Evolutionary conservation across 768 basidiomycete genomes (phyloP).

Genomic region (Phallus indusiatus): DNA sequence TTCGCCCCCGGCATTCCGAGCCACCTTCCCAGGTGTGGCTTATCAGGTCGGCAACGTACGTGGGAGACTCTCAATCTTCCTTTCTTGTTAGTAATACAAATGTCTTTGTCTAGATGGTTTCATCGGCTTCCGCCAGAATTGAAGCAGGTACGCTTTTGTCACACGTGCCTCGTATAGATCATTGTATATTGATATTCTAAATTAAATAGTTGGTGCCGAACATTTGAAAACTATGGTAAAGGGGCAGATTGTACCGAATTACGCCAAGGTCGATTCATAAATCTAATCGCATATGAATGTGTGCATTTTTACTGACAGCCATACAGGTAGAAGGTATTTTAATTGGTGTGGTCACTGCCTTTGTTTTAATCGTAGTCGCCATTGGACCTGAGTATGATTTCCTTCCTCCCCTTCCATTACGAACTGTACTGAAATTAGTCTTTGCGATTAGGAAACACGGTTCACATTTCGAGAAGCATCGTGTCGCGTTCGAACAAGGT

Average conservation of each 20-base stretch:
- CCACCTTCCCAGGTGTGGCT: constrained; percentile 77
- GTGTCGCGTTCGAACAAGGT: constrained; percentile 71
- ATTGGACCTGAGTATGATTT: constrained; percentile 66
- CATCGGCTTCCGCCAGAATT: constrained; percentile 69
- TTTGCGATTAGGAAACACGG: constrained; percentile 50
- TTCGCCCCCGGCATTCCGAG: constrained; percentile 82
- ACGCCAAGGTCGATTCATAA: constrained; percentile 41
- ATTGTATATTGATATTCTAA: constrained; percentile 15
- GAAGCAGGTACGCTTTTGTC: constrained; percentile 43
- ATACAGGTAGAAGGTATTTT: constrained; percentile 63
- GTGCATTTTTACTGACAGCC: neutral
- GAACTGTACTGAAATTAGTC: neutral
- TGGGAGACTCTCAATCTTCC: neutral
- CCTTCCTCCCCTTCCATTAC: neutral
- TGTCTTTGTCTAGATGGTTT: constrained; percentile 40
- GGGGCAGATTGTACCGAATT: constrained; percentile 43
- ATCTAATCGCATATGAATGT: too few relatives aligned
- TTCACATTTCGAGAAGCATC: constrained; percentile 76
- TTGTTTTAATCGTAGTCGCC: constrained; percentile 64
- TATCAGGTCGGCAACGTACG: constrained; percentile 71
- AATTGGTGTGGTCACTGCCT: constrained; percentile 72
- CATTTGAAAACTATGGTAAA: constrained; percentile 42
- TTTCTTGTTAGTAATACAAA: neutral
- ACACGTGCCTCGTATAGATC: neutral
- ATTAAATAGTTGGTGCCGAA: constrained; percentile 48